Percentiles rank a stretch among this genome's conserved stretches.
phyloP scores from a whole-genome alignment of 2,329 filamentous ascomycete species.

The Pestalotiopsis sp. region DNA sequence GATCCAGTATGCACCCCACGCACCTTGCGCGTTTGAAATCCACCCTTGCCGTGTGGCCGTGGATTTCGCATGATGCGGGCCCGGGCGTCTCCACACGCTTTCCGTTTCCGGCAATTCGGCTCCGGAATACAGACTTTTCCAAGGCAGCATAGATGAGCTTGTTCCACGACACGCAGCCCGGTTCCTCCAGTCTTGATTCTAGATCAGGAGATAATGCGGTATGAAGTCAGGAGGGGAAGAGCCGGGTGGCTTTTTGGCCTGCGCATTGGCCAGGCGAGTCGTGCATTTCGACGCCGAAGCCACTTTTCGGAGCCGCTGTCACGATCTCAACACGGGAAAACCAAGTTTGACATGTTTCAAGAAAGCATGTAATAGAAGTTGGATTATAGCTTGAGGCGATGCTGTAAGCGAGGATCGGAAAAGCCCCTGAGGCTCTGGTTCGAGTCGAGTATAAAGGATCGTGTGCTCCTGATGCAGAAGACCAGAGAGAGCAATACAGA shows the following conservation, averaged over 20 bases:
- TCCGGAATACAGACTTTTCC: background rate
- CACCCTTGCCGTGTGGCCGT: background rate
- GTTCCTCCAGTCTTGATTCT: background rate
- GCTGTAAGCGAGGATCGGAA: background rate
- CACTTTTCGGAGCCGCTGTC: background rate
- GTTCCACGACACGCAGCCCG: background rate
- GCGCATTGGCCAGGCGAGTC: background rate
- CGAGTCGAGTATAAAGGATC: background rate
- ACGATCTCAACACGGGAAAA: background rate
- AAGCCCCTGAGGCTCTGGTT: background rate
- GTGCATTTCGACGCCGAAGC: background rate
- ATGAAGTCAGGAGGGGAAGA: background rate
- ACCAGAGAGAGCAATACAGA: background rate
- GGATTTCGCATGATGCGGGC: background rate
- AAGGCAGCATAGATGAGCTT: slow-evolving; percentile 1
- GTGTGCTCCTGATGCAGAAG: background rate
- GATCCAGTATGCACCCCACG: too few species aligned
- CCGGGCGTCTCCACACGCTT: background rate
- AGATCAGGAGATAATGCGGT: background rate
- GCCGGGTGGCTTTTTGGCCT: background rate
- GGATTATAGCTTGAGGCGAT: background rate
- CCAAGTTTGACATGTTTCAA: background rate
- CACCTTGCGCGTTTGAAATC: background rate
- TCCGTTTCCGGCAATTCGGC: background rate
- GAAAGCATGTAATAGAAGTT: background rate